Base-by-base conservation (phyloP, 2,329 filamentous ascomycete genomes). In the Talaromyces sp. region DNA sequence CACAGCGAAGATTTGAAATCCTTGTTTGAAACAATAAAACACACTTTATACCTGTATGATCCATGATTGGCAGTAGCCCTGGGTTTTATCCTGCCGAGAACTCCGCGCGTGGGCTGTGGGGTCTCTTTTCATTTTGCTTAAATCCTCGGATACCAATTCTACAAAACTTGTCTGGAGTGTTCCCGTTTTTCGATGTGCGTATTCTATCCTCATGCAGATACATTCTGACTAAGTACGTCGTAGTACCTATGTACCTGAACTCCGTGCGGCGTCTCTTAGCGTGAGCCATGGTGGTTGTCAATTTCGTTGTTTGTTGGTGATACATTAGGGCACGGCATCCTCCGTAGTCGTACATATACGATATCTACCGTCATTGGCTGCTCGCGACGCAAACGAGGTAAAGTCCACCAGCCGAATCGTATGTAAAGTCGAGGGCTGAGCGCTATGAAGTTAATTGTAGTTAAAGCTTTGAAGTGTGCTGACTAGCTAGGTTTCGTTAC, bases 71-170 rank as follows among this genome's bases (percentile, higher is more conserved):
- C 49, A 52, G 13, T 19, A n/a, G 19, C 27, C 47, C 22, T 54
- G n/a, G 33, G 15, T 22, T 35, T 56, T 19, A 39, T 25, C 45
- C 52, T 62, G 60, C 60, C 60, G 60, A 62, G 33, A 17, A 10
- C 47, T 62, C 60, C 47, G 60, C 60, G 60, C 47, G 60, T 62
- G 60, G 59, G 15, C 25, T 62, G 60, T 62, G 60, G 60, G 35
- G 25, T 47, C 8, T 59, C 45, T 25, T 15, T 11, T 54, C 19
- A 10, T 35, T 22, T 33, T 56, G 52, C n/a, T 39, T 15, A 35
- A 17, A 39, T 39, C 11, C 7, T 50, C 43, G 31, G 22, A 35
- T 27, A 35, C 39, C 31, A 19, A 50, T n/a, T 54, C 50, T 31
- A n/a, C 8, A 1, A 19, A 31, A 54, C 10, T 19, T 33, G 50